phyloP scores from a whole-genome alignment of 2,329 filamentous ascomycete species.

The Fonsecaea monophora region DNA sequence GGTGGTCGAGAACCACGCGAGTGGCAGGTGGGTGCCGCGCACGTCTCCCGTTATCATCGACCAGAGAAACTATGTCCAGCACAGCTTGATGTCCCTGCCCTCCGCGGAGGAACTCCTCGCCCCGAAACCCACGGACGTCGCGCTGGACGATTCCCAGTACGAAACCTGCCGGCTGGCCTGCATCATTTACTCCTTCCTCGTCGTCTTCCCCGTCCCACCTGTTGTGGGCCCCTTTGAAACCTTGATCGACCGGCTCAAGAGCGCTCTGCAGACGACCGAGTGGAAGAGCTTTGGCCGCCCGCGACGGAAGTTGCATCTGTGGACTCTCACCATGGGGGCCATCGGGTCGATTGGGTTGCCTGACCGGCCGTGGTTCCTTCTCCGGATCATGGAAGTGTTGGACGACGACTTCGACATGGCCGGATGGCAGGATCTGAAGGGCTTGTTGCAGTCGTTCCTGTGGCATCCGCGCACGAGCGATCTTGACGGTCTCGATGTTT shows the following conservation, averaged over 20 bases:
- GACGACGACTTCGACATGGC: background rate
- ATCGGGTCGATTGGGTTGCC: conserved; percentile 45
- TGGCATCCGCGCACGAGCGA: conserved; percentile 29
- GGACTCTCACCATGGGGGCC: conserved; percentile 48
- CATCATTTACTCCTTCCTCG: conserved; percentile 47
- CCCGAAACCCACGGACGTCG: conserved; percentile 30
- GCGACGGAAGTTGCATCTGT: conserved; percentile 43
- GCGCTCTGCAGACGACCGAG: conserved; percentile 38
- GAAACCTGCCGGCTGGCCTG: conserved; percentile 44
- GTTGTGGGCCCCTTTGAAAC: conserved; percentile 45
- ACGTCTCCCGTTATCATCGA: conserved; percentile 45
- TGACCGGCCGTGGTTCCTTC: conserved; percentile 46
- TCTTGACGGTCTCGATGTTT: conserved; percentile 22
- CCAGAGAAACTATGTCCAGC: conserved; percentile 49
- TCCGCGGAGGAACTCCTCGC: conserved; percentile 35
- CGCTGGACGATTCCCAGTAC: conserved; percentile 44
- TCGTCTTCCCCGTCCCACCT: conserved; percentile 49
- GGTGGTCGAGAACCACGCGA: conserved; percentile 40
- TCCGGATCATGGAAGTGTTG: conserved; percentile 16
- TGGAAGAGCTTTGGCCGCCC: conserved; percentile 30
- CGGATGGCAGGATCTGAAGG: conserved; percentile 11
- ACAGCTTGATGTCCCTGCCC: conserved; percentile 45
- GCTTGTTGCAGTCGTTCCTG: conserved; percentile 20
- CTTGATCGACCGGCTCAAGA: conserved; percentile 43
- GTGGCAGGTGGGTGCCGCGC: conserved; percentile 22